These are phyloP conservation scores for Solanum chilense DNA, from an alignment of 257 asterid species.

Conservation along the genomic window DNA sequence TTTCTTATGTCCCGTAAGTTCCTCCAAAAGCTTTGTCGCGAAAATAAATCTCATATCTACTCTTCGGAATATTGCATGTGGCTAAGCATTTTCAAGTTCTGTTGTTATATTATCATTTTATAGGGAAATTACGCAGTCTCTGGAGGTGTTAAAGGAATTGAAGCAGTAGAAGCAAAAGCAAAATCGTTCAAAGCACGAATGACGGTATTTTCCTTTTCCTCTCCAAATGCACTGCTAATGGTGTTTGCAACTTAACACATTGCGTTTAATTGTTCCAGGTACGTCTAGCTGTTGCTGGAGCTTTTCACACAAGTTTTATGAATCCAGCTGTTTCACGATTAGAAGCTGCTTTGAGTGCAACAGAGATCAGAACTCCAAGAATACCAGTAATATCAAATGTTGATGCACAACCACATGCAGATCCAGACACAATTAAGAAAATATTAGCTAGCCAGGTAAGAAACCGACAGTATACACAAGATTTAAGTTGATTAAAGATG, in stretches of 20 bases:
- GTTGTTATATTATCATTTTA: not conserved
- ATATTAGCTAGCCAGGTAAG: constrained; percentile 83
- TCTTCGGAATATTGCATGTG: not conserved
- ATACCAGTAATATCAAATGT: constrained; percentile 94
- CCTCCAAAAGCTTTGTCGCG: not conserved
- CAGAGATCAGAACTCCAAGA: constrained; percentile 64
- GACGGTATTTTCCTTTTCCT: constrained; percentile 37
- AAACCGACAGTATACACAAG: not conserved
- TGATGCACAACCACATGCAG: constrained; percentile 67
- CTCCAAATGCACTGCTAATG: not conserved
- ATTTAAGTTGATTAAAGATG: not conserved
- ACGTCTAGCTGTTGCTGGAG: constrained; percentile 95
- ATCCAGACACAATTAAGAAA: constrained; percentile 55
- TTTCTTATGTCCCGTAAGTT: constrained; percentile 85
- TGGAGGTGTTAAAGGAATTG: constrained; percentile 94
- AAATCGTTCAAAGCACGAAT: constrained; percentile 94
- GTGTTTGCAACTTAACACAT: not conserved
- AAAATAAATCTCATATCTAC: not conserved
- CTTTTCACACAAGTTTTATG: constrained; percentile 91
- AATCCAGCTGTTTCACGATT: constrained; percentile 89
- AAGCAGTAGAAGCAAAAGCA: constrained; percentile 96
- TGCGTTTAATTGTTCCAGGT: constrained; percentile 30
- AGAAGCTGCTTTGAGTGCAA: constrained; percentile 76
- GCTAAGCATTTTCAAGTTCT: not conserved
- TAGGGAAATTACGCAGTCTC: constrained; percentile 98